A percentile compares a stretch with the other conserved stretches of the same genome.
Evolutionary conservation across 2,329 filamentous ascomycete species (phyloP).

Genomic region (Pseudogymnoascus sp.): DNA sequence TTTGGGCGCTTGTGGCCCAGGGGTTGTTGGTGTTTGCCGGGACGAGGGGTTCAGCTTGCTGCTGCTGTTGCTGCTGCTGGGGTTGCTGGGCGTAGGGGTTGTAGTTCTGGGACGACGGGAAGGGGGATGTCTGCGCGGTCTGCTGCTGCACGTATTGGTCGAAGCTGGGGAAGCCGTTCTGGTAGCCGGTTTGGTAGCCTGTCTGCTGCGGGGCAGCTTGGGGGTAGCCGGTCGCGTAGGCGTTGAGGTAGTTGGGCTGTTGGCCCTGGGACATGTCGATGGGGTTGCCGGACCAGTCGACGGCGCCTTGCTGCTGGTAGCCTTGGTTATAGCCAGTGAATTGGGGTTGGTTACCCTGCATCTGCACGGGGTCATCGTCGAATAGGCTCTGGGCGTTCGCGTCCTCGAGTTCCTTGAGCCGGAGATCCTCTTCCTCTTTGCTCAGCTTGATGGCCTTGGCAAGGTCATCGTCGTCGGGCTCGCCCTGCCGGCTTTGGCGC

Average conservation of each 20-base stretch:
- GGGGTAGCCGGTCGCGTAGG: constrained; percentile 48
- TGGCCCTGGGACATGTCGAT: constrained; percentile 66
- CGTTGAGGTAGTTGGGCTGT: constrained; percentile 60
- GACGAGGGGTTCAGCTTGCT: constrained; percentile 51
- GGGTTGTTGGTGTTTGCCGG: constrained; percentile 89
- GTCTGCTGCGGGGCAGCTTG: constrained; percentile 38
- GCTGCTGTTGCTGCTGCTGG: constrained; percentile 41
- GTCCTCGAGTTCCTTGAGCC: constrained; percentile 79
- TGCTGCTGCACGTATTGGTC: constrained; percentile 52
- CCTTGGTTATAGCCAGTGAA: constrained; percentile 91
- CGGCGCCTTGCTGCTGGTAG: constrained; percentile 91
- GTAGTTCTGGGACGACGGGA: constrained; percentile 31
- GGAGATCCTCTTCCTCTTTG: constrained; percentile 86
- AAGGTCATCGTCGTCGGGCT: constrained; percentile 71
- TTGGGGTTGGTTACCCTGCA: constrained; percentile 55
- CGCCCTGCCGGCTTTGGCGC: constrained; percentile 54
- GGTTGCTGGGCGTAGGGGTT: constrained; percentile 56
- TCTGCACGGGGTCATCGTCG: constrained; percentile 60
- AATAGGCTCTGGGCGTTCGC: constrained; percentile 83
- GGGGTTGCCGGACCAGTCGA: constrained; percentile 96
- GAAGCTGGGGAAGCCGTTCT: constrained; percentile 62
- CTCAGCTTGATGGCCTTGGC: constrained; percentile 93
- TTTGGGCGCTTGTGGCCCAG: constrained; percentile 63
- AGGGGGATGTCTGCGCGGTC: constrained; percentile 35
- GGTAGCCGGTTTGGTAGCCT: constrained; percentile 60